phyloP scores from a whole-genome alignment of 2,329 filamentous ascomycete species.

The Diaporthe batatas region DNA sequence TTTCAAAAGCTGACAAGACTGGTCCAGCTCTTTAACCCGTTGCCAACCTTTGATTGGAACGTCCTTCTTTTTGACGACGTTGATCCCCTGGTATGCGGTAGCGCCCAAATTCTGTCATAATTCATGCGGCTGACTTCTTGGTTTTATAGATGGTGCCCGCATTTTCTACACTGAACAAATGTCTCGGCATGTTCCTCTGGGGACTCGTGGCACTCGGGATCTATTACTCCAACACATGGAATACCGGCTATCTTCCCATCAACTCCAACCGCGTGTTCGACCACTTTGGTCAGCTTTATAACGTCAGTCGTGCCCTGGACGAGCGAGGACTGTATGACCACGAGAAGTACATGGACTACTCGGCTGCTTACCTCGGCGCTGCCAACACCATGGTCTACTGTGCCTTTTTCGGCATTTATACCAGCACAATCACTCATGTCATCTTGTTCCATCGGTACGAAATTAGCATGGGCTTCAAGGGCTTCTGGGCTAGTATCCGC shows the following conservation, averaged over 20 bases:
- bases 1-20: background rate
- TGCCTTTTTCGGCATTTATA: slow-evolving; percentile 68
- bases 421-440: slow-evolving; percentile 64
- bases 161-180: slow-evolving; percentile 67
- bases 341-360: slow-evolving; percentile 46
- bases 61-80: slow-evolving; percentile 32
- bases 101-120: slow-evolving; percentile 51
- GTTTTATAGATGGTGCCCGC: slow-evolving; percentile 1
- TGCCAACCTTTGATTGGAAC: slow-evolving; percentile 54
- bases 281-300: slow-evolving; percentile 63
- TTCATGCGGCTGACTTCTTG: background rate
- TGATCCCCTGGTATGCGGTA: slow-evolving; percentile 58
- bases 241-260: slow-evolving; percentile 61
- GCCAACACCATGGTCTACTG: slow-evolving; percentile 56
- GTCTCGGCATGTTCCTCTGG: slow-evolving; percentile 68
- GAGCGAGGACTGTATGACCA: slow-evolving; percentile 45
- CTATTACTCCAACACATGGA: slow-evolving; percentile 33
- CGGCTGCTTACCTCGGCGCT: slow-evolving; percentile 46
- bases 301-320: slow-evolving; percentile 50
- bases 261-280: slow-evolving; percentile 66
- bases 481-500: slow-evolving; percentile 47
- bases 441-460: slow-evolving; percentile 66
- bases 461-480: slow-evolving; percentile 62
- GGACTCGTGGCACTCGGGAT: slow-evolving; percentile 63
- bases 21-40: slow-evolving; percentile 48